phyloP scores from a whole-genome alignment of 768 basidiomycete genomes.

The Termitomyces sp. region DNA sequence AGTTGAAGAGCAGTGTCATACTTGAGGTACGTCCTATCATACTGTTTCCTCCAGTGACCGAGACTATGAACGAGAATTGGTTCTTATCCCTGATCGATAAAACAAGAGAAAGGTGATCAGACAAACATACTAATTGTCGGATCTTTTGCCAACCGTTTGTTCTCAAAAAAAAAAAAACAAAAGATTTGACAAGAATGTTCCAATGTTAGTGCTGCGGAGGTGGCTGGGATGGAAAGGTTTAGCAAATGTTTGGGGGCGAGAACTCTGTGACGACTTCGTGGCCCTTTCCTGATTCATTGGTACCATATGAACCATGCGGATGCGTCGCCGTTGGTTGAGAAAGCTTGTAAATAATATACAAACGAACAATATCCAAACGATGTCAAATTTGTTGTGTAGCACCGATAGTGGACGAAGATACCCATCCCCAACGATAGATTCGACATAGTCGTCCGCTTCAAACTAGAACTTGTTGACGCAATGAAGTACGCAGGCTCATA shows the following conservation, averaged over 20 bases:
- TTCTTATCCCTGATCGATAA: too few relatives aligned
- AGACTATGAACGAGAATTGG: conserved; percentile 30
- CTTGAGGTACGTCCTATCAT: conserved; percentile 24
- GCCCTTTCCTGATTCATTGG: conserved; percentile 69
- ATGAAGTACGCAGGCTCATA: background rate
- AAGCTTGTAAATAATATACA: conserved; percentile 38
- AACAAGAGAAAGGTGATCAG: too few relatives aligned
- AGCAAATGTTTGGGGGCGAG: conserved; percentile 94
- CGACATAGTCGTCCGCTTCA: conserved; percentile 5
- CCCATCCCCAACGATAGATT: conserved; percentile 6
- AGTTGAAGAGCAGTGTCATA: too few relatives aligned
- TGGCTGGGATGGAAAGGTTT: conserved; percentile 98
- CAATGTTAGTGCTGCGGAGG: conserved; percentile 93
- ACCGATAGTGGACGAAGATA: conserved; percentile 8
- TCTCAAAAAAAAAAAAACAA: too few relatives aligned
- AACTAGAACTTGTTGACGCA: background rate
- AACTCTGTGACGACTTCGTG: conserved; percentile 87
- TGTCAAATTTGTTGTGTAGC: conserved; percentile 2
- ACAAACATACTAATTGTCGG: conserved; percentile 61
- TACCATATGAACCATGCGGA: conserved; percentile 67
- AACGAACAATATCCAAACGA: too few relatives aligned
- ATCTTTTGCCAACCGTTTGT: conserved; percentile 87
- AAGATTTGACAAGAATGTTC: conserved; percentile 84
- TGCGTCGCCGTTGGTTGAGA: conserved; percentile 38
- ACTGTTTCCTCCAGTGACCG: conserved; percentile 98